Evolutionary conservation across 1,284 basidiomycete species (phyloP), one percentile per base, ranked within the genome.

Genomic region (Athelia psychrophila): DNA sequence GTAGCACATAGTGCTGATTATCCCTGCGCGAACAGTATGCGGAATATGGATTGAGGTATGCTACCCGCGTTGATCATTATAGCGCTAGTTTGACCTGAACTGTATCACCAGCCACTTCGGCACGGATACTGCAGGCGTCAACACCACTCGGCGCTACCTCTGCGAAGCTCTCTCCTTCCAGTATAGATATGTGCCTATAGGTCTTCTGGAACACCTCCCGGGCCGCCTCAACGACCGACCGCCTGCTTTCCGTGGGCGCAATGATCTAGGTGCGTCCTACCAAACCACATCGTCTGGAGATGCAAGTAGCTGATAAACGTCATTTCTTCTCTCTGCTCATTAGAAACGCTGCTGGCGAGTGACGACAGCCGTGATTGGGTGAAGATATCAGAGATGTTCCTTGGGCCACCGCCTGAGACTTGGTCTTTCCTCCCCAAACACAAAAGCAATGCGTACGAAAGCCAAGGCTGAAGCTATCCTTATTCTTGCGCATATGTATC

Each of bases 161-260:
- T 96, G 93, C 67, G 96, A 99, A 71, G 88, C 93, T 2, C 78
- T 99, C 4, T 95, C 91, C 1, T 98, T 98, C 78, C 93, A 94
- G 61, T 89, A 96, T 68, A 88, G 96, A 20, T 98, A 98, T 68
- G 76, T 98, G 33, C 96, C 96, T 6, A 88, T 97, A 36, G 96
- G 96, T 0, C 74, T 98, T 15, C 80, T 98, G n/a, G 95, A 99
- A 68, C 75, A 73, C 1, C 72, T 95, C 25, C 95, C 95, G 0
- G 81, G 79, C 2, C 78, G 83, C 54, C 83, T 98, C 62, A 98
- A 98, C 64, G 95, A 98, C 56, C 81, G 96, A 13, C 86, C 95
- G 0, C 92, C 93, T 0, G 81, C 88, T 1, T 98, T 91, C 70
- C 76, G 77, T 38, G 95, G 96, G 0, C 79, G 96, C 18, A 85